These are phyloP conservation scores for Betula pendula DNA, from an alignment of 306 rosid genomes.

Conservation along the genomic window DNA sequence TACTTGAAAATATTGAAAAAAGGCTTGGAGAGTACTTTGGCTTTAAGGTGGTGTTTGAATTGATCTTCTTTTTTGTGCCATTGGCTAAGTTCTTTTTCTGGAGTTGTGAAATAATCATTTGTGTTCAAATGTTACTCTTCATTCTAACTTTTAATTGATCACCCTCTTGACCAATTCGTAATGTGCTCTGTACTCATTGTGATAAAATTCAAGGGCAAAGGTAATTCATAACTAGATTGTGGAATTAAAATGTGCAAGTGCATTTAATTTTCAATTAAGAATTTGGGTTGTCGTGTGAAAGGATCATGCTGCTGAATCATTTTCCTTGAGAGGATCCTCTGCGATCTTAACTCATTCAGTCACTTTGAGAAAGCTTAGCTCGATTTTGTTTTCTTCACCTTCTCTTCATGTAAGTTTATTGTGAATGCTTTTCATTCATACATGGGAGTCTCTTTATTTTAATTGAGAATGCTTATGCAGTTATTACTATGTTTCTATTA, in stretches of 20 bases:
- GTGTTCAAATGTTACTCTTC: background rate
- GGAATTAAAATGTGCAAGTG: background rate
- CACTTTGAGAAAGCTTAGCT: background rate
- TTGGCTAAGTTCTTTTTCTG: background rate
- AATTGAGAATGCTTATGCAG: background rate
- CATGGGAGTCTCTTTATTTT: background rate
- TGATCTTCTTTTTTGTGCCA: background rate
- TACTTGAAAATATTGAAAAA: background rate
- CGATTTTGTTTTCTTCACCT: background rate
- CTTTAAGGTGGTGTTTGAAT: background rate
- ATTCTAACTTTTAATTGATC: background rate
- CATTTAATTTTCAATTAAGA: background rate
- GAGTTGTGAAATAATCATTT: background rate
- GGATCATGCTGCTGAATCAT: background rate
- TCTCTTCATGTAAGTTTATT: background rate
- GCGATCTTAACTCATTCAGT: background rate
- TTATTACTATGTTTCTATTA: background rate
- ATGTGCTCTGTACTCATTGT: background rate
- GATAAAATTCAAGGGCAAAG: background rate
- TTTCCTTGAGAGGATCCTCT: background rate
- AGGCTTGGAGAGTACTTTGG: background rate
- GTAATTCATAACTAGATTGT: background rate
- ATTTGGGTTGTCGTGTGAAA: background rate
- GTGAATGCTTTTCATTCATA: background rate
- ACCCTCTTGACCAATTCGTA: background rate